phyloP scores from a whole-genome alignment of 2,329 filamentous ascomycete species.

The Pseudocercospora crystallina region DNA sequence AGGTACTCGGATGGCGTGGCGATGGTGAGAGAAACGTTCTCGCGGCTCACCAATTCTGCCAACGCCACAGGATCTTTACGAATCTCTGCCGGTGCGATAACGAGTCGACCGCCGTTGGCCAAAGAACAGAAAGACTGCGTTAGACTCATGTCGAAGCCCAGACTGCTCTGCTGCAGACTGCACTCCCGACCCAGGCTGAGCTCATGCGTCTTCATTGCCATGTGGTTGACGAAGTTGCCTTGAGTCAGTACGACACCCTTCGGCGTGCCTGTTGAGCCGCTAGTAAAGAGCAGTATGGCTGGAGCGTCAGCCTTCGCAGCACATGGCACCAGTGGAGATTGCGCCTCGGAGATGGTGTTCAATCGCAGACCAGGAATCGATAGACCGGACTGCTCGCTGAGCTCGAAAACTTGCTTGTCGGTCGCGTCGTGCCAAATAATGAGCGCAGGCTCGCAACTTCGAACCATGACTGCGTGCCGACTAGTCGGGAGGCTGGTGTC shows the following conservation, averaged over 20 bases:
- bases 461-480: not conserved
- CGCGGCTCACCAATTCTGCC: slow-evolving; percentile 34
- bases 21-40: slow-evolving; percentile 40
- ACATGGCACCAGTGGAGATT: too few species aligned
- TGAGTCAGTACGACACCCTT: slow-evolving; percentile 2
- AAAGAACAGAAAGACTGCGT: slow-evolving; percentile 27
- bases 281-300: slow-evolving; percentile 1
- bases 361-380: too few species aligned
- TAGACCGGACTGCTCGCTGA: too few species aligned
- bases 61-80: slow-evolving; percentile 39
- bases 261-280: slow-evolving; percentile 6
- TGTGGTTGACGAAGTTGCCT: not conserved
- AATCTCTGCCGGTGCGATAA: slow-evolving; percentile 31
- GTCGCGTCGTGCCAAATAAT: not conserved
- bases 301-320: not conserved
- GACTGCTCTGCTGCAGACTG: slow-evolving; percentile 28
- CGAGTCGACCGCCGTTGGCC: slow-evolving; percentile 38
- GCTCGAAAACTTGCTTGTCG: not conserved
- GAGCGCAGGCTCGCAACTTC: not conserved
- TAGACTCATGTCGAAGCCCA: slow-evolving; percentile 37
- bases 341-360: too few species aligned
- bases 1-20: slow-evolving; percentile 45
- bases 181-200: not conserved
- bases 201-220: not conserved
- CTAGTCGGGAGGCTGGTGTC: not conserved